phyloP scores from a whole-genome alignment of 768 basidiomycete species.

The Leccinum obscurum region DNA sequence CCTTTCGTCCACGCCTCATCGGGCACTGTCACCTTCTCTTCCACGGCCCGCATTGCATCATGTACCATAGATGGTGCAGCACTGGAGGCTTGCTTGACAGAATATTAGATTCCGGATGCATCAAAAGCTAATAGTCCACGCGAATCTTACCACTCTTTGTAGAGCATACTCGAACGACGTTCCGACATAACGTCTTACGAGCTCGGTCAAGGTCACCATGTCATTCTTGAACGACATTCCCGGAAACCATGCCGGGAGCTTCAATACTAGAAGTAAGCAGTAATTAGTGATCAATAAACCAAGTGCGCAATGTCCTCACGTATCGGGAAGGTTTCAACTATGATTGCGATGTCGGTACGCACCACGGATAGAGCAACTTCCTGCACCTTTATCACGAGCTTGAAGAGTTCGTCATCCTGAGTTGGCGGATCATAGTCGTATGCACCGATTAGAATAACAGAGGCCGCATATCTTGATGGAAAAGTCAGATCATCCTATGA shows the following conservation, averaged over 20 bases:
- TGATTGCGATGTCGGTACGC: background rate
- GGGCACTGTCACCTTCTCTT: background rate
- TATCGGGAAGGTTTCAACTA: background rate
- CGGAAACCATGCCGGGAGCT: background rate
- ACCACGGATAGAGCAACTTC: background rate
- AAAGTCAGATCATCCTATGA: background rate
- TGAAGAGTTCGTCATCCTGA: background rate
- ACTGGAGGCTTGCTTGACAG: background rate
- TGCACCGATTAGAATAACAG: background rate
- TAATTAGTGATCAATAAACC: background rate
- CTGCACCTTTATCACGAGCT: background rate
- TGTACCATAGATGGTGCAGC: background rate
- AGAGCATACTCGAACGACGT: background rate
- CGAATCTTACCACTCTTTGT: background rate
- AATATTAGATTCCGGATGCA: too few species aligned
- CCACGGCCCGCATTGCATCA: background rate
- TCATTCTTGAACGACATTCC: background rate
- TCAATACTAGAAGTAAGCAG: background rate
- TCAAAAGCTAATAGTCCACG: too few species aligned
- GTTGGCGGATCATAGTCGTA: background rate
- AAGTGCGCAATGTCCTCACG: background rate
- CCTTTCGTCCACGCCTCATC: background rate
- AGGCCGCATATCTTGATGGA: background rate
- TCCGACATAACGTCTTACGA: background rate
- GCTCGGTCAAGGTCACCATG: background rate